Percentiles rank a stretch among this genome's conserved stretches.
These are phyloP conservation scores for Ceratocystis cacaofunesta DNA, from an alignment of 2,329 filamentous ascomycete species.

Conservation along the genomic window DNA sequence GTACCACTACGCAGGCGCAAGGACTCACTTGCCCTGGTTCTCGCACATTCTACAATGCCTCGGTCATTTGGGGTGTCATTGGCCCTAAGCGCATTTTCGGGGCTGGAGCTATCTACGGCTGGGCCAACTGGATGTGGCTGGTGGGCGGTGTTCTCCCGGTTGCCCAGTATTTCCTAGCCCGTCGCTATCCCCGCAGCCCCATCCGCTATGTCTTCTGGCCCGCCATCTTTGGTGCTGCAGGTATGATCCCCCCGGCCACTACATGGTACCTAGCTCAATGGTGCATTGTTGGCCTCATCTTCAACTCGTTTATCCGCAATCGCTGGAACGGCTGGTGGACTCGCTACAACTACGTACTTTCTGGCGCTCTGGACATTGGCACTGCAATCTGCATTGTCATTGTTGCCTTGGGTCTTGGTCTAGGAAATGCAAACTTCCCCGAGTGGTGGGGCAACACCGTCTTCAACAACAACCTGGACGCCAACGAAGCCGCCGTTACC, in stretches of 20 bases:
- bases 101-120: slow-evolving; percentile 31
- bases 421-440: slow-evolving; percentile 32
- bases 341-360: slow-evolving; percentile 45
- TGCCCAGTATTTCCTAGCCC: slow-evolving; percentile 34
- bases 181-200: slow-evolving; percentile 31
- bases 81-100: slow-evolving; percentile 27
- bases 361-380: slow-evolving; percentile 44
- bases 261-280: slow-evolving; percentile 40
- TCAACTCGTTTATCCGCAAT: slow-evolving; percentile 38
- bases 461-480: slow-evolving; percentile 24
- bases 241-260: slow-evolving; percentile 39
- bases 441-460: slow-evolving; percentile 37
- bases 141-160: slow-evolving; percentile 35
- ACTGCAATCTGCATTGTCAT: slow-evolving; percentile 42
- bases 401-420: slow-evolving; percentile 32
- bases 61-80: slow-evolving; percentile 47
- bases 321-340: slow-evolving; percentile 42
- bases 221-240: slow-evolving; percentile 36
- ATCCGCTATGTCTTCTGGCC: slow-evolving; percentile 38
- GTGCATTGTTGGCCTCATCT: slow-evolving; percentile 39
- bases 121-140: slow-evolving; percentile 41
- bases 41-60: slow-evolving; percentile 45
- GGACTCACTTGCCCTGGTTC: slow-evolving; percentile 42
- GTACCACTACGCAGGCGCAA: slow-evolving; percentile 32
- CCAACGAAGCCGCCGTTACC: slow-evolving; percentile 21